Evolutionary conservation across 352 stramenopile genomes (phyloP), one percentile per base, ranked within the genome.

Genomic region (Thalassiosira hispida): DNA sequence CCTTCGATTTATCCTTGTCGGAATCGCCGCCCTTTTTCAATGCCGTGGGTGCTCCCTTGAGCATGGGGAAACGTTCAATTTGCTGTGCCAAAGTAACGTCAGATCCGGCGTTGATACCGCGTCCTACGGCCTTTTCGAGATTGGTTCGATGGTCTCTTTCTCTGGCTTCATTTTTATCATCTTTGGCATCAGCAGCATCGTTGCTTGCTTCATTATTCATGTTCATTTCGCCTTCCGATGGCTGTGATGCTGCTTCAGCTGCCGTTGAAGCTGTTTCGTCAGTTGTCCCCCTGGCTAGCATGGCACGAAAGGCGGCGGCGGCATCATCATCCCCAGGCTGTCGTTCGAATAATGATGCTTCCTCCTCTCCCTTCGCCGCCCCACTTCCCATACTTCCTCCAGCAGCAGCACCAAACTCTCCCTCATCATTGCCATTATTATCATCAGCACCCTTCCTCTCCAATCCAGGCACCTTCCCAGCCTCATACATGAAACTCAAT

Each of bases 401-500:
- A 11, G 18, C 35, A 33, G 11, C 42, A 64, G 23, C 29, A 38
- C 33, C 47, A 47, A 23, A 18, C 42, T 40, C 69, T 49, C 42
- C 55, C 1, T 66, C 31, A 47, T 42, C 35, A 25, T 73, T 44
- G 1, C 49, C 52, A 57, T 63, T 20, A 22, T 73, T 44, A 3
- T 57, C 52, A 57, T 63, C 16, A 22, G 33, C 22, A 23, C 52
- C 16, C 9, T 56, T 0, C n/a, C 60, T 61, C 59, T 66, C 42
- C 67, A 91, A 66, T 14, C 88, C 85, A 9, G 85, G 88, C 22
- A 88, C 65, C 27, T 61, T 76, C 7, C 74, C 81, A 11, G 69
- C 74, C 51, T 88, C 72, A 57, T 93, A 93, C 81, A 92, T 90
- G 40, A 93, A 93, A 33, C 80, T 23, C 23, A 93, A 53, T 23